Evolutionary conservation across 805 yeast genomes (phyloP).

Genomic region (Candida fluviatilis): DNA sequence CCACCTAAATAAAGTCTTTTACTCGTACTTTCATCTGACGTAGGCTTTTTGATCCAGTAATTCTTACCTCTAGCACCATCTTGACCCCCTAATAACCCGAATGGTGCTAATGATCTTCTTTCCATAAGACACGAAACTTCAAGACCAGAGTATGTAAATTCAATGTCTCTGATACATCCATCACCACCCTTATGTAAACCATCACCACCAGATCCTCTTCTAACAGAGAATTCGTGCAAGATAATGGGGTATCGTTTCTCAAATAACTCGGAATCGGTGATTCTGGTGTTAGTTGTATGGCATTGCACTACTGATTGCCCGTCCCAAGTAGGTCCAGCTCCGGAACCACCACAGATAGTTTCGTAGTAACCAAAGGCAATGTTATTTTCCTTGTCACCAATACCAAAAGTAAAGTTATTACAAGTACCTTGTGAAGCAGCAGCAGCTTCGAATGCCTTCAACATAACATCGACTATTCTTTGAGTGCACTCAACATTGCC

Average conservation of each 20-base stretch:
- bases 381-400: conserved; percentile 50
- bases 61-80: conserved; percentile 66
- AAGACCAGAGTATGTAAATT: conserved; percentile 46
- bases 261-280: conserved; percentile 86
- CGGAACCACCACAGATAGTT: conserved; percentile 94
- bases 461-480: conserved; percentile 82
- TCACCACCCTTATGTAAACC: conserved; percentile 77
- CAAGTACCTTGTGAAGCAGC: conserved; percentile 97
- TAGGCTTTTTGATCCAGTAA: conserved; percentile 26
- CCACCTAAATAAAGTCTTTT: conserved; percentile 29
- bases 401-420: conserved; percentile 90
- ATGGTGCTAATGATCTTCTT: conserved; percentile 80
- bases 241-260: conserved; percentile 87
- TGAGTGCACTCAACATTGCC: conserved; percentile 96
- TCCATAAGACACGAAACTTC: conserved; percentile 82
- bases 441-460: conserved; percentile 81
- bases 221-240: conserved; percentile 64
- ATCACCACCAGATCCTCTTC: conserved; percentile 74
- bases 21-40: conserved; percentile 12
- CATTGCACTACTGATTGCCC: conserved; percentile 91
- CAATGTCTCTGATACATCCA: conserved; percentile 83
- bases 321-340: conserved; percentile 84
- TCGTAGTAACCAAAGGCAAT: conserved; percentile 88
- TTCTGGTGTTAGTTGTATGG: conserved; percentile 90
- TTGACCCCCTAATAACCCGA: conserved; percentile 80